Conservation (phyloP, 2,329 filamentous ascomycete genomes). For the Aspergillus awamori region DNA sequence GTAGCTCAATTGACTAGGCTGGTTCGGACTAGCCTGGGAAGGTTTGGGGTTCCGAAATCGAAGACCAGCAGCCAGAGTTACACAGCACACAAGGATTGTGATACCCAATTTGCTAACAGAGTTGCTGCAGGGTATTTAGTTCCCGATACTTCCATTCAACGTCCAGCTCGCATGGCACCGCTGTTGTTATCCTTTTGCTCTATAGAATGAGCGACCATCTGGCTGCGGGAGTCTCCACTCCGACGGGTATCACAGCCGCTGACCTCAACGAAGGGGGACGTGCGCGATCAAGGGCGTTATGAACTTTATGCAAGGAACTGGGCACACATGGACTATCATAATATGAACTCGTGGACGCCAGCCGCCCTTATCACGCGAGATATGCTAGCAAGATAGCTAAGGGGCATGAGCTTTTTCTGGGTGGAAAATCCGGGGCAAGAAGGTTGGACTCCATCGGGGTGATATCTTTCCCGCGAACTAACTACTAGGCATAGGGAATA, state of each 20-base stretch:
- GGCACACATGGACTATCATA: neutral
- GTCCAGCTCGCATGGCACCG: neutral
- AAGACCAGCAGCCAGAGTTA: too few species aligned
- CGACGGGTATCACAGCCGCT: neutral
- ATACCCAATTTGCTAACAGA: too few species aligned
- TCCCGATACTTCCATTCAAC: neutral
- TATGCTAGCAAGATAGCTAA: neutral
- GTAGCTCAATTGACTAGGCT: too few species aligned
- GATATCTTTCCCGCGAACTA: neutral
- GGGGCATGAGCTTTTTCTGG: neutral
- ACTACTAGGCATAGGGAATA: neutral
- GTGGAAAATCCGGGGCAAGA: slow-evolving; percentile 4
- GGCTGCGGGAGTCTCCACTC: neutral
- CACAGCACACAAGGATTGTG: too few species aligned
- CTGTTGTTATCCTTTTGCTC: neutral
- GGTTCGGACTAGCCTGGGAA: too few species aligned
- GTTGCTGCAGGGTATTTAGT: too few species aligned
- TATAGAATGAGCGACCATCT: neutral
- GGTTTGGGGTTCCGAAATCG: too few species aligned
- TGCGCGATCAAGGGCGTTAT: neutral
- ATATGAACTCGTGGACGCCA: neutral
- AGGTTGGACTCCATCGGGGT: neutral
- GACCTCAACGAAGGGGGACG: neutral
- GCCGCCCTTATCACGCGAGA: neutral
- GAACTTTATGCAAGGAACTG: slow-evolving; percentile 1